Evolutionary conservation across 345 rosid species (phyloP).

Genomic region (Populus davidiana): DNA sequence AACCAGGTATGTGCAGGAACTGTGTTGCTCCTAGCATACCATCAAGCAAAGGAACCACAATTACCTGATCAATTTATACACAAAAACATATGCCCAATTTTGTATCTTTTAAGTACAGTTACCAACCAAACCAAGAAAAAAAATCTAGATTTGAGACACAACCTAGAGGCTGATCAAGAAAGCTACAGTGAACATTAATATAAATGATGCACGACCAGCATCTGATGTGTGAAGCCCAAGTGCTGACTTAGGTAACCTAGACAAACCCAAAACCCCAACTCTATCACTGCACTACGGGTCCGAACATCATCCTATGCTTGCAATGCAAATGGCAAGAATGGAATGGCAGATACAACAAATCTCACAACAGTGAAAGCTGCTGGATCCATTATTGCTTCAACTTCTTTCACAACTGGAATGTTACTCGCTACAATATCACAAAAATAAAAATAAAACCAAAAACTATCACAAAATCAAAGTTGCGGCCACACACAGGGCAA

Average conservation of each 20-base stretch:
- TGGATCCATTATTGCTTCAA: slow-evolving; percentile 49
- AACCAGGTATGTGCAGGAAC: slow-evolving; percentile 59
- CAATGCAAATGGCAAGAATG: slow-evolving; percentile 48
- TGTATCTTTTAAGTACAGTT: slow-evolving; percentile 11
- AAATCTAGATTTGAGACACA: not conserved
- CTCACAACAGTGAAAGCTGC: slow-evolving; percentile 52
- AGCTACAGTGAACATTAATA: slow-evolving; percentile 52
- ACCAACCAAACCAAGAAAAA: not conserved
- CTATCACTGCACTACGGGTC: slow-evolving; percentile 55
- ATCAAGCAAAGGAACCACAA: slow-evolving; percentile 67
- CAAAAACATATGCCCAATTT: slow-evolving; percentile 6
- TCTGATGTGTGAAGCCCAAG: slow-evolving; percentile 54
- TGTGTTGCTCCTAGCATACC: slow-evolving; percentile 64
- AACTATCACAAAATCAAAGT: not conserved
- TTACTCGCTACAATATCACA: slow-evolving; percentile 46
- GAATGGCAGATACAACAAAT: slow-evolving; percentile 50
- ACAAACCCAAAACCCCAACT: slow-evolving; percentile 66
- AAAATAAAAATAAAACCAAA: slow-evolving; percentile 3
- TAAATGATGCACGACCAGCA: slow-evolving; percentile 59
- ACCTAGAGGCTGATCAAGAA: slow-evolving; percentile 7
- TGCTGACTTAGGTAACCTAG: slow-evolving; percentile 58
- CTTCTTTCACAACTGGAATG: slow-evolving; percentile 57
- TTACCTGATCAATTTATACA: slow-evolving; percentile 40
- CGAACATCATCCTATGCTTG: slow-evolving; percentile 37
- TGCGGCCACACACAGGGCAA: not conserved